phyloP scores from a whole-genome alignment of 176 grass and related monocot species.

The Carex pumila region DNA sequence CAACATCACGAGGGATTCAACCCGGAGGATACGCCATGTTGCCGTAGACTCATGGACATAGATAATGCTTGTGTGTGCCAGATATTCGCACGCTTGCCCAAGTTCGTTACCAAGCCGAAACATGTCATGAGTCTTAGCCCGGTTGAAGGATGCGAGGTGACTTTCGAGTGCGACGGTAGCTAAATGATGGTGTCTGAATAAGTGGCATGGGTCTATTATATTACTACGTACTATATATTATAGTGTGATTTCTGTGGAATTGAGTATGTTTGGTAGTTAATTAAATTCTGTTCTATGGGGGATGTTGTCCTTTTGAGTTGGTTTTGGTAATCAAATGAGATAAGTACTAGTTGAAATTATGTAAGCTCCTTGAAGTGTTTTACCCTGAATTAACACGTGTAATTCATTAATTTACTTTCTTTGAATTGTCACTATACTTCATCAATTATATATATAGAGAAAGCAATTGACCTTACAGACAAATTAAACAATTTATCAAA shows the following conservation, averaged over 20 bases:
- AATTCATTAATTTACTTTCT: not conserved
- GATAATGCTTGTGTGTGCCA: slow-evolving; percentile 75
- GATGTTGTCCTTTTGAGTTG: not conserved
- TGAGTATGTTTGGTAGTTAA: not conserved
- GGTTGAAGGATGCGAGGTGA: slow-evolving; percentile 48
- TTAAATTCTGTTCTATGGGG: not conserved
- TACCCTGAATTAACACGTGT: not conserved
- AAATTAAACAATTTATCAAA: not conserved
- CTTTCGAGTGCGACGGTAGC: slow-evolving; percentile 48
- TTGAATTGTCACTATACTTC: not conserved
- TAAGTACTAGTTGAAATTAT: not conserved
- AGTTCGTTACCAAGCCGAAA: slow-evolving; percentile 66
- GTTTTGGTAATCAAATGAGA: not conserved
- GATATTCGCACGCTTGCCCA: slow-evolving; percentile 44
- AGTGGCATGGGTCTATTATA: not conserved
- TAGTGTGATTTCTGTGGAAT: not conserved
- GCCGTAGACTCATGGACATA: slow-evolving; percentile 58
- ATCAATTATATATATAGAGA: not conserved
- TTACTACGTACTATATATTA: not conserved
- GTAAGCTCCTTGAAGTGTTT: not conserved
- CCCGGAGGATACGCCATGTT: slow-evolving; percentile 66
- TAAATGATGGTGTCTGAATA: not conserved
- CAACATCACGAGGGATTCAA: not conserved
- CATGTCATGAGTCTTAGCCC: slow-evolving; percentile 60
- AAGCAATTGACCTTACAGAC: too few relatives aligned